Evolutionary conservation across 75 land plant genomes (phyloP).

Genomic region (Ceratopteris richardii): DNA sequence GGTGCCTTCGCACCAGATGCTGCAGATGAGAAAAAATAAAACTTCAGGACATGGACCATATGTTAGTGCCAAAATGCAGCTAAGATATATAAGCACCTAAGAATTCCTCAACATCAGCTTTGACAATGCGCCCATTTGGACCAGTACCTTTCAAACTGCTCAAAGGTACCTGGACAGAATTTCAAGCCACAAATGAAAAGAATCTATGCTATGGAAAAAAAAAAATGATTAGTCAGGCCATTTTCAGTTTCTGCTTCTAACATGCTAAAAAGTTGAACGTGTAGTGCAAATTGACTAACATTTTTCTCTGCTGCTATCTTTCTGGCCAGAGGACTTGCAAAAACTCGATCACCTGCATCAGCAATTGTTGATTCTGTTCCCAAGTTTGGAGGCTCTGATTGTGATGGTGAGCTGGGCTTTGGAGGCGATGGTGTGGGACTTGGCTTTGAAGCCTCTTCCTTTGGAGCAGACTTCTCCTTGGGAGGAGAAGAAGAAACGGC

Average conservation of each 20-base stretch:
- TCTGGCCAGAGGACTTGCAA: slow-evolving; percentile 84
- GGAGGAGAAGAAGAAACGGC: neutral
- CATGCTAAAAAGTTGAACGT: too few species aligned
- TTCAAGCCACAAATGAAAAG: neutral
- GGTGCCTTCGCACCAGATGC: slow-evolving; percentile 24
- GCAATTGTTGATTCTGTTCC: neutral
- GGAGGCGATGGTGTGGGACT: slow-evolving; percentile 9
- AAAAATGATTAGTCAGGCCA: too few species aligned
- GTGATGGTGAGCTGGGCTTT: slow-evolving; percentile 11
- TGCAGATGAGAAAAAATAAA: slow-evolving; percentile 8
- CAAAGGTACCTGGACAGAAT: slow-evolving; percentile 53
- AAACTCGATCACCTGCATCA: slow-evolving; percentile 50
- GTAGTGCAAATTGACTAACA: slow-evolving; percentile 30
- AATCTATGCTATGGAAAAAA: too few species aligned
- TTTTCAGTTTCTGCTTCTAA: neutral
- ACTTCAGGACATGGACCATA: too few species aligned
- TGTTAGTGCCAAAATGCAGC: too few species aligned
- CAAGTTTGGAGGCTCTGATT: neutral
- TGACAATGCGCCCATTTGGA: slow-evolving; percentile 85
- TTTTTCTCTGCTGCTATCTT: slow-evolving; percentile 84
- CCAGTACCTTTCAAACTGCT: slow-evolving; percentile 95
- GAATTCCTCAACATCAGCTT: slow-evolving; percentile 95
- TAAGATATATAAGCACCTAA: slow-evolving; percentile 36
- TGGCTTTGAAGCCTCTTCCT: neutral
- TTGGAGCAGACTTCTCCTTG: neutral